A percentile compares a stretch with the other conserved stretches of the same genome.
Evolutionary conservation across 2,329 filamentous ascomycete species (phyloP).

Genomic region (Aureobasidium pullulans): DNA sequence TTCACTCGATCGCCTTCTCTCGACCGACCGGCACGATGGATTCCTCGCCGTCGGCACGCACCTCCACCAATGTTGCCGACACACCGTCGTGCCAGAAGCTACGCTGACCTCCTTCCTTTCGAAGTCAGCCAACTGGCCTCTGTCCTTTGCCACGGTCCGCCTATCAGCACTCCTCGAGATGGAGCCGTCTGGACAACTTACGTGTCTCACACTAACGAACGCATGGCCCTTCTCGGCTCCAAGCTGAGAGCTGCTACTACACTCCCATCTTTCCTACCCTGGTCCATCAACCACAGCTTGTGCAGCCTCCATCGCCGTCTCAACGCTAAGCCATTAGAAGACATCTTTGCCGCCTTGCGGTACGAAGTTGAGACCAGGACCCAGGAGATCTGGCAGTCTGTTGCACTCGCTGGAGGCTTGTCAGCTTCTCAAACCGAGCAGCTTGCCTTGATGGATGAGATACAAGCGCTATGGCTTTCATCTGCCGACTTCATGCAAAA

Average conservation of each 20-base stretch:
- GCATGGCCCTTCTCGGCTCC: constrained; percentile 16
- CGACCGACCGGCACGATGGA: background rate
- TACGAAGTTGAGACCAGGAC: constrained; percentile 15
- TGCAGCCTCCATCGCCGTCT: constrained; percentile 21
- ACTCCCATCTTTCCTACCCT: constrained; percentile 12
- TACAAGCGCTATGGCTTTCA: constrained; percentile 18
- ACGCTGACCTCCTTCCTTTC: constrained; percentile 1
- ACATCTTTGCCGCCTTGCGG: constrained; percentile 17
- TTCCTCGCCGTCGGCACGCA: background rate
- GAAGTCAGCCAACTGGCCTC: constrained; percentile 6
- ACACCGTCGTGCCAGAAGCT: constrained; percentile 1
- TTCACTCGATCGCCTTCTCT: background rate
- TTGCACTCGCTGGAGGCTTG: background rate
- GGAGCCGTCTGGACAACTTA: background rate
- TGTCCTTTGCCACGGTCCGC: background rate
- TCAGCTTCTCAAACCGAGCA: constrained; percentile 4
- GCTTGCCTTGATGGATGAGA: constrained; percentile 6
- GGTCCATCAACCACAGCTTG: background rate
- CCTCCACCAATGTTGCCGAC: background rate
- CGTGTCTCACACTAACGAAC: background rate
- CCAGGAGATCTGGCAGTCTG: constrained; percentile 13
- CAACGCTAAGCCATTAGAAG: constrained; percentile 17
- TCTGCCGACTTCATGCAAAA: constrained; percentile 8
- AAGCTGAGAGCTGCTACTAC: constrained; percentile 17
- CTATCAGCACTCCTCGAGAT: background rate